Percentiles rank a stretch among this genome's conserved stretches.
phyloP scores from a whole-genome alignment of 2,329 filamentous ascomycete genomes.

The Fusarium napiforme region DNA sequence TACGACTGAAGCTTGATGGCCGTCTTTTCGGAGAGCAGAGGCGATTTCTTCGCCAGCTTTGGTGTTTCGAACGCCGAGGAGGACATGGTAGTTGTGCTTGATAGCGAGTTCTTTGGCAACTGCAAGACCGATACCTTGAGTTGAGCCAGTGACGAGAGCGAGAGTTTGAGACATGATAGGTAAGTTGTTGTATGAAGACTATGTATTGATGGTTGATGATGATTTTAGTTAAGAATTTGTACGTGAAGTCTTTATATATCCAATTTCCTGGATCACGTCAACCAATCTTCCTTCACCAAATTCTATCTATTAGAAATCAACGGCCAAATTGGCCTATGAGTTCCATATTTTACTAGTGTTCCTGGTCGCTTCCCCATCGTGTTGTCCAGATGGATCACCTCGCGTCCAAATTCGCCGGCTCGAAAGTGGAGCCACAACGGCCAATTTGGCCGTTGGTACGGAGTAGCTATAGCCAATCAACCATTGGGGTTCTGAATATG shows the following conservation, averaged over 20 bases:
- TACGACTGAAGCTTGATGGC: constrained; percentile 40
- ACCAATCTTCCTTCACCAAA: fast-evolving
- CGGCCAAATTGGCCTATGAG: not conserved
- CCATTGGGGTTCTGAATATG: too few species aligned
- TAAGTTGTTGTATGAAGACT: fast-evolving
- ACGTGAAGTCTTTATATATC: not conserved
- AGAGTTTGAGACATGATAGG: constrained; percentile 22
- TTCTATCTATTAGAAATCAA: fast-evolving
- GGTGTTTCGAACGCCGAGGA: constrained; percentile 49
- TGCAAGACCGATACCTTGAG: constrained; percentile 37
- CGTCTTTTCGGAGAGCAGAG: constrained; percentile 34
- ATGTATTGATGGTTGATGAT: not conserved
- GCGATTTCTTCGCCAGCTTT: constrained; percentile 41
- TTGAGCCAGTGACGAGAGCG: constrained; percentile 40
- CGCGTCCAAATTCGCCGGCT: not conserved
- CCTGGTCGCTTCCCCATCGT: not conserved
- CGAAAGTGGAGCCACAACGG: not conserved
- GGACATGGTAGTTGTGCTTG: constrained; percentile 47
- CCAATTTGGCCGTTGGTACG: not conserved
- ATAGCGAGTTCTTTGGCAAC: constrained; percentile 39
- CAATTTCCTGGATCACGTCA: too few species aligned
- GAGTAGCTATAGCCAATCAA: not conserved
- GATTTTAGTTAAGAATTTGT: not conserved
- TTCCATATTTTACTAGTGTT: too few species aligned
- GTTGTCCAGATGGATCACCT: not conserved